Percentiles rank a stretch among this genome's conserved stretches.
Conservation (phyloP, 352 stramenopile genomes). For the Thalassiosira ordinaria region DNA sequence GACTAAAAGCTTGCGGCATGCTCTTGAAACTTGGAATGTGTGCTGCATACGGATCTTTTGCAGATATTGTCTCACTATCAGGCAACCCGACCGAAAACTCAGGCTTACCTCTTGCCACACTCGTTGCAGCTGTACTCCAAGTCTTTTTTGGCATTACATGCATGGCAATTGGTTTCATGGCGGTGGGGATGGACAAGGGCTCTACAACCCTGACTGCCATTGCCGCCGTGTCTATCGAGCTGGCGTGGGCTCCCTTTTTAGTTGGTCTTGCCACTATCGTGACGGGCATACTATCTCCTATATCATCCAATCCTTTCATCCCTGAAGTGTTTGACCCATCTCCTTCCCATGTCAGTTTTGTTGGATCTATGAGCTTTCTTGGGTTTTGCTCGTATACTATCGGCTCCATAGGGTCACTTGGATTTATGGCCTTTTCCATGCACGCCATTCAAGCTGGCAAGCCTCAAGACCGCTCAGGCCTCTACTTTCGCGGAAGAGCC, state of each 20-base stretch:
- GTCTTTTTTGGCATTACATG: constrained; percentile 4
- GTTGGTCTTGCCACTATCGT: background rate
- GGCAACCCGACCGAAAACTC: background rate
- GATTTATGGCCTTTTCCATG: constrained; percentile 41
- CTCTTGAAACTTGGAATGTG: background rate
- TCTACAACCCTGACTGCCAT: constrained; percentile 3
- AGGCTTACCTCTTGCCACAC: background rate
- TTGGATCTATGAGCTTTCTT: constrained; percentile 49
- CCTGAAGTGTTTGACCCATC: constrained; percentile 33
- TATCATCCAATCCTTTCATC: constrained; percentile 33
- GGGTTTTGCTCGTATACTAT: constrained; percentile 20
- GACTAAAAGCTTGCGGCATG: background rate
- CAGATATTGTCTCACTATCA: background rate
- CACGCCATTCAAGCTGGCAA: constrained; percentile 33
- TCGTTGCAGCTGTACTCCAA: constrained; percentile 8
- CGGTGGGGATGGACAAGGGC: background rate
- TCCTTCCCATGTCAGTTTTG: constrained; percentile 20
- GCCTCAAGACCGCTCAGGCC: constrained; percentile 9
- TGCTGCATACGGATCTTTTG: background rate
- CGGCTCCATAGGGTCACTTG: constrained; percentile 20
- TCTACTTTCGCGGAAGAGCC: constrained; percentile 32
- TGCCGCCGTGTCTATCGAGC: constrained; percentile 1
- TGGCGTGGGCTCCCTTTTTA: constrained; percentile 13
- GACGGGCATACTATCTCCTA: background rate
- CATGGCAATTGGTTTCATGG: constrained; percentile 10